These are phyloP conservation scores for Aspergillus terreus DNA, from an alignment of 2,329 filamentous ascomycete species.

Conservation along the genomic window DNA sequence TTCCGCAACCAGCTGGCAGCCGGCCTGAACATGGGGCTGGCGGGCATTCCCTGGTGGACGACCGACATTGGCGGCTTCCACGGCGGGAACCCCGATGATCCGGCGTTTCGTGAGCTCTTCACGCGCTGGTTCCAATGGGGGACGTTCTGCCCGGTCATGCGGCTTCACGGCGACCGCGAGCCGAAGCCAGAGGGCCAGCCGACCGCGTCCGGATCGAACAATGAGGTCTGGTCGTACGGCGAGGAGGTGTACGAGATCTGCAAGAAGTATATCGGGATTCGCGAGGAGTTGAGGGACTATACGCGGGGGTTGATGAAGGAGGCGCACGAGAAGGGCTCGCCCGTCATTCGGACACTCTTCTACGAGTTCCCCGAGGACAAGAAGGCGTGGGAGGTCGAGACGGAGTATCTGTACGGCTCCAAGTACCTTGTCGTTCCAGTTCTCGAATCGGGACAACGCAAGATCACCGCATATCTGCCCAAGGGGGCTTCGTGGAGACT, in stretches of 20 bases:
- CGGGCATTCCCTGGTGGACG: constrained; percentile 66
- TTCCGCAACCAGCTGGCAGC: constrained; percentile 60
- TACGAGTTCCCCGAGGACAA: constrained; percentile 60
- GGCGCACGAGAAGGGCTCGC: constrained; percentile 57
- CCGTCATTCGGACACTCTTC: constrained; percentile 61
- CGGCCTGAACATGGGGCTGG: constrained; percentile 62
- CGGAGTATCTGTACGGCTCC: constrained; percentile 62
- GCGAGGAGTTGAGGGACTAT: constrained; percentile 58
- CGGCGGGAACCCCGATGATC: constrained; percentile 56
- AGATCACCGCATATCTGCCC: constrained; percentile 53
- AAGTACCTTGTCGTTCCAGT: constrained; percentile 59
- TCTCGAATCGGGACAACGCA: constrained; percentile 46
- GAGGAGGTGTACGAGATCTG: constrained; percentile 58
- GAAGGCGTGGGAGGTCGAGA: constrained; percentile 54
- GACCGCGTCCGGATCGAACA: constrained; percentile 24
- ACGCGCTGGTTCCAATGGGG: constrained; percentile 69
- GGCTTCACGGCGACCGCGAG: constrained; percentile 63
- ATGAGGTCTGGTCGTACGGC: constrained; percentile 65
- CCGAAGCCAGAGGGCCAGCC: constrained; percentile 43
- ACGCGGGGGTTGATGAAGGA: constrained; percentile 56
- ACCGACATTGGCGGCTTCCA: constrained; percentile 70
- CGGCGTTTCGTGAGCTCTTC: constrained; percentile 59
- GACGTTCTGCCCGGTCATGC: constrained; percentile 64
- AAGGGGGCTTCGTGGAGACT: constrained; percentile 43
- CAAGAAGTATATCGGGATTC: constrained; percentile 55